phyloP scores from a whole-genome alignment of 179 eudicot species.

The Dionaea muscipula region DNA sequence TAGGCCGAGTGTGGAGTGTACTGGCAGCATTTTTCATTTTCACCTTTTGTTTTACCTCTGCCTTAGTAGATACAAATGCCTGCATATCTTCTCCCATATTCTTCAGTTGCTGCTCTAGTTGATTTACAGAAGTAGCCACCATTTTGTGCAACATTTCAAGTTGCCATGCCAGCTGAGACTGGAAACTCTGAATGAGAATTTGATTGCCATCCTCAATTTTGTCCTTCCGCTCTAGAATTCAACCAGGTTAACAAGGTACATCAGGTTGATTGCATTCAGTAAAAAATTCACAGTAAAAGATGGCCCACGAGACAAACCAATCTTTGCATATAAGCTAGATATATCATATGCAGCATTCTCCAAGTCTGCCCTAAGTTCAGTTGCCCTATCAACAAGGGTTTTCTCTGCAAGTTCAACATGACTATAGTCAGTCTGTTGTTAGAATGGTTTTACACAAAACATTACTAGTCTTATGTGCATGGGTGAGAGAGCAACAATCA shows the following conservation, averaged over 20 bases:
- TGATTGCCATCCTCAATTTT: slow-evolving; percentile 75
- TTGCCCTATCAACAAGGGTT: slow-evolving; percentile 81
- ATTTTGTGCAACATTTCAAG: slow-evolving; percentile 74
- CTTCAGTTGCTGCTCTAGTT: slow-evolving; percentile 77
- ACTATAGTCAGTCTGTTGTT: too few relatives aligned
- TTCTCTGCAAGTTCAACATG: slow-evolving; percentile 41
- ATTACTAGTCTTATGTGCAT: too few relatives aligned
- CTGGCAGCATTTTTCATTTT: background rate
- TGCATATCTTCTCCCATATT: slow-evolving; percentile 89
- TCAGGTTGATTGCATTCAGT: background rate
- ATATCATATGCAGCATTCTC: slow-evolving; percentile 88
- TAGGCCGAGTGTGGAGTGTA: too few relatives aligned
- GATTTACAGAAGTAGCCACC: slow-evolving; percentile 64
- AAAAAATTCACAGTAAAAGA: slow-evolving; percentile 3
- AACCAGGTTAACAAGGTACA: slow-evolving; percentile 12
- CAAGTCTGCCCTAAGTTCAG: slow-evolving; percentile 77
- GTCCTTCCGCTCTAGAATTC: slow-evolving; percentile 75
- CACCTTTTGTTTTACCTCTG: slow-evolving; percentile 44
- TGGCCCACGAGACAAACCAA: slow-evolving; percentile 50
- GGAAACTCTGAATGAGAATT: slow-evolving; percentile 60
- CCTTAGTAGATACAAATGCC: slow-evolving; percentile 71
- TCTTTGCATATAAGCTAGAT: slow-evolving; percentile 63
- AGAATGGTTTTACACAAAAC: background rate
- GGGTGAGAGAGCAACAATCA: too few relatives aligned
- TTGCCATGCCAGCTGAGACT: slow-evolving; percentile 59